Base-by-base conservation (phyloP, 257 asterid species). In the Eustoma russellianum region DNA sequence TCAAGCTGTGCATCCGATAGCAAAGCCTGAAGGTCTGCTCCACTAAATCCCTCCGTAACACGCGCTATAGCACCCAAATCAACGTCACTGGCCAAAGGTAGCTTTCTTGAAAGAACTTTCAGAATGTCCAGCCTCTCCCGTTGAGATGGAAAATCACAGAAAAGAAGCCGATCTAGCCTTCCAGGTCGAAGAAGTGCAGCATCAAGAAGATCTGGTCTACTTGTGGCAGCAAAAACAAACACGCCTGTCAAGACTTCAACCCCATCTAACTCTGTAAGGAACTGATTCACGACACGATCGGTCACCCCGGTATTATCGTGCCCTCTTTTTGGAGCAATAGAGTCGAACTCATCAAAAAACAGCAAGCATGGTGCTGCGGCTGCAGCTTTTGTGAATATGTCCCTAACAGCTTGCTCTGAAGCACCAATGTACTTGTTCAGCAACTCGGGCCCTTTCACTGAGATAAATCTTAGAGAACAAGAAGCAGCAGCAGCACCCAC, bases 401-500 rank as follows among this genome's bases (percentile, higher is more conserved):
- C 98, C 48, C 95, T 80, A 33, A 91, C 98, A 47, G 95, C 98
- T 82, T 91, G 98, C 78, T 87, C 98, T 64, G 96, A 91, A 72
- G 98, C 98, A 70, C 98, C 98, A 33, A 91, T 91, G 61, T 91
- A 91, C 69, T 91, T 91, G 61, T 91, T 91, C 70, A 91, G 88
- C 73, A 91, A 70, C 77, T 91, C 98, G 45, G 96, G 98, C 52
- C 98, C 98, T 74, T 91, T 91, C 61, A 91, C 95, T 33, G 98
- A 87, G 77, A 91, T 84, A 68, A 91, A 91, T 47, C 96, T 88
- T 48, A 91, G 70, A 13, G 95, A 84, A 78, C 96, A 91, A 62
- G 98, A 91, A 24, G 94, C 92, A 70, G 98, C 98, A 67, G 96
- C 93, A 65, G 95, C 95, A 57, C 95, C 96, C 63, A 87, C 96